phyloP scores from a whole-genome alignment of 345 rosid species.

The Citrus mangshanensis region DNA sequence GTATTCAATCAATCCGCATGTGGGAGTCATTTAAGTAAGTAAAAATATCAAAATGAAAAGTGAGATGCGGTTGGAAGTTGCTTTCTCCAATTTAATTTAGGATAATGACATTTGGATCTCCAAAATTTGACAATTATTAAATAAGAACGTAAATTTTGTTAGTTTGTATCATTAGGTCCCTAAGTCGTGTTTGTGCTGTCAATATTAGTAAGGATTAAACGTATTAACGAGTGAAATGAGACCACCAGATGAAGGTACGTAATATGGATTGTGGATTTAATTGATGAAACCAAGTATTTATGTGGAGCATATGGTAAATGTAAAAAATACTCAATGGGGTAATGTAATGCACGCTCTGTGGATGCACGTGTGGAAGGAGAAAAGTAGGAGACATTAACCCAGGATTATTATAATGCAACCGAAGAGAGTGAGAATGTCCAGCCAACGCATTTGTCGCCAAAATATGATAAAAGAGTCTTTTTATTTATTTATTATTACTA shows the following conservation, averaged over 20 bases:
- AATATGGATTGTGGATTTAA: too few relatives aligned
- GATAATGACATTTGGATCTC: neutral
- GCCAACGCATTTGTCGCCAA: slow-evolving; percentile 13
- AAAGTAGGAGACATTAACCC: neutral
- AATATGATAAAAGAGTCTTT: neutral
- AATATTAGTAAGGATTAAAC: too few relatives aligned
- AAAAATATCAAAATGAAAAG: too few relatives aligned
- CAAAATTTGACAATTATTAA: too few relatives aligned
- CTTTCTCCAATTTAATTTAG: neutral
- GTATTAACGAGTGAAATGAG: too few relatives aligned
- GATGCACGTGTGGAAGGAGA: slow-evolving; percentile 6
- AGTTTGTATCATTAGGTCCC: too few relatives aligned
- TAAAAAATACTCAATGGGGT: neutral
- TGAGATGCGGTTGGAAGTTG: neutral
- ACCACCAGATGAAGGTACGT: too few relatives aligned
- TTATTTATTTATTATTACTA: too few relatives aligned
- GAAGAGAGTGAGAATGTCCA: slow-evolving; percentile 14
- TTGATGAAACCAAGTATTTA: too few relatives aligned
- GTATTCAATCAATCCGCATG: too few relatives aligned
- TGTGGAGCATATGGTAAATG: neutral
- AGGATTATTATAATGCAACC: neutral
- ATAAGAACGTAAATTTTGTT: too few relatives aligned
- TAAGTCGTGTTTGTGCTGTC: too few relatives aligned
- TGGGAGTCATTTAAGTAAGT: neutral
- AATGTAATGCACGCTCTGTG: neutral